Base-by-base conservation (phyloP, 164 flowering plant species). In the Akebia trifoliata region DNA sequence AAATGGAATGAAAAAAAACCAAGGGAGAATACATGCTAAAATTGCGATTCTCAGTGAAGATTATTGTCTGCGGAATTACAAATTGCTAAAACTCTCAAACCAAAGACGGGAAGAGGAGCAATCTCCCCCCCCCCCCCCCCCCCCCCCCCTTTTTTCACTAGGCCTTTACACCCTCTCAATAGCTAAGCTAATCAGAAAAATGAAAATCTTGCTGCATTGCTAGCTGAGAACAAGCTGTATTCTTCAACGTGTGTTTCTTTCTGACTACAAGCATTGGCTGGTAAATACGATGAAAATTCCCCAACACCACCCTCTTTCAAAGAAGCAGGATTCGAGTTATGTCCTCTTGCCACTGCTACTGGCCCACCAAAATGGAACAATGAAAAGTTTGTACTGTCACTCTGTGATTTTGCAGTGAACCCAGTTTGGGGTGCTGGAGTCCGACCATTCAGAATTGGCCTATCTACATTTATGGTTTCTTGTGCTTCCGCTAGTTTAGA, bases 301-400 rank as follows among this genome's bases (percentile, higher is more conserved):
- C 73, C 79, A 24, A 47, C 59, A 15, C 31, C 46, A 25, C 59
- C 78, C 42, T 74, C 83, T 49, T 73, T 77, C 25, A 64, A 57
- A 39, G 74, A 55, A 24, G 42, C 54, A 31, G 73, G 57, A 60
- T 69, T 60, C 6, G 56, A 44, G 57, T 72, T 67, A 18, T 61
- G 45, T 39, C 81, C 82, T 10, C 75, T 71, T 24, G 85, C 64
- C 47, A 75, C 76, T 54, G 81, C 84, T 20, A 81, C 74, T 8
- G 97, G 94, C 31, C 95, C 96, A 51, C 94, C 96, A 69, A 78
- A 89, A 71, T 93, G 96, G 74, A 93, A 93, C 58, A 93, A 71
- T 20, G 98, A 93, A 65, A 93, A 93, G 61, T 78, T 62, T 29
- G 55, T 50, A 63, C 69, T 68, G 17, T 62, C 77, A 42, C 7